Conservation (phyloP, 495 filamentous ascomycete genomes). For the Aspergillus avenaceus region DNA sequence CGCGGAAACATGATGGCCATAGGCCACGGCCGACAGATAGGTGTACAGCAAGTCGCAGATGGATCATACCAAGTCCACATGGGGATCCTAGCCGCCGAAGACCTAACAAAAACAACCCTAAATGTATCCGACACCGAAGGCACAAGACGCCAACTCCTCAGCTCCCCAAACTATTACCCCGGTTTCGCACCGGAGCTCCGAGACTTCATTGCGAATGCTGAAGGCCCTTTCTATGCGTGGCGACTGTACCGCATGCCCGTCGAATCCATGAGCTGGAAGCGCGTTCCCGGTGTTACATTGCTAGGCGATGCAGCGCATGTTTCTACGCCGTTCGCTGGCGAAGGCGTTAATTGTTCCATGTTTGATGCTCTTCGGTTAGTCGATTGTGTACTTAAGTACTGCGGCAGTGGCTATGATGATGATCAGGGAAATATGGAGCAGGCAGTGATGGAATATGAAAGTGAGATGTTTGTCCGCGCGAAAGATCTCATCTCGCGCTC, state of each 20-base stretch:
- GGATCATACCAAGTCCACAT: no score
- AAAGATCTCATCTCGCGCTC: constrained; percentile 4
- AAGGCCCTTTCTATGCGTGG: constrained; percentile 20
- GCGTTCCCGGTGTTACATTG: constrained; percentile 34
- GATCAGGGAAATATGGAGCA: background rate
- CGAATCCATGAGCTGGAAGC: constrained; percentile 6
- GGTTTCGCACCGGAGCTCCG: no score
- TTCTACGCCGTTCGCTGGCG: constrained; percentile 55
- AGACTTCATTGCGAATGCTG: constrained; percentile 6
- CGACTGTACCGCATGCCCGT: constrained; percentile 4
- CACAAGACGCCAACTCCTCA: no score
- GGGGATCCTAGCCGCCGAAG: no score
- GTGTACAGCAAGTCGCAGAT: no score
- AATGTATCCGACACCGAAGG: no score
- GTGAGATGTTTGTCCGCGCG: constrained; percentile 6
- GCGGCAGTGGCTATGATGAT: background rate
- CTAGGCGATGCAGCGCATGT: constrained; percentile 59
- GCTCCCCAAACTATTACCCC: no score
- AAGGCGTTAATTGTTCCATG: constrained; percentile 55
- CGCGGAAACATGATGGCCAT: no score
- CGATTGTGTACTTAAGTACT: no score
- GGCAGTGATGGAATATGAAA: constrained; percentile 6
- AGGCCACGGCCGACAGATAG: no score
- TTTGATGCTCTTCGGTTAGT: constrained; percentile 50
- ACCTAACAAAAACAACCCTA: no score